Conservation (phyloP, 345 rosid species). For the Linum trigynum region DNA sequence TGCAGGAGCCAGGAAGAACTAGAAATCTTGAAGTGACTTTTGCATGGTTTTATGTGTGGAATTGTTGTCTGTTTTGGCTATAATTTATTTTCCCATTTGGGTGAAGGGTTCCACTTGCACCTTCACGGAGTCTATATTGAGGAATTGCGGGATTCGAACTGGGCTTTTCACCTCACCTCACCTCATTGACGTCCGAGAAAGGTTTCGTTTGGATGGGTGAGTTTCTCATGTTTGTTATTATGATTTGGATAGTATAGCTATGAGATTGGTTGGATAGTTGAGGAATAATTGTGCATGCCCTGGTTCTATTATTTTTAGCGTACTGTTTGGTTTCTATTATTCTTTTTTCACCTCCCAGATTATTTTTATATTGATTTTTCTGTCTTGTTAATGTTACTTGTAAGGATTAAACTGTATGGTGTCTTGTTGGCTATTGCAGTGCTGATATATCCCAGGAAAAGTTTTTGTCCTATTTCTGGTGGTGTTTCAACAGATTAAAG, state of each 20-base stretch:
- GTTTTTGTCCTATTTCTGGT: conserved; percentile 89
- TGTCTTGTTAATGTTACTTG: background rate
- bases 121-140: conserved; percentile 75
- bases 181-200: conserved; percentile 81
- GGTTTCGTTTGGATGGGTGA: conserved; percentile 86
- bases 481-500: conserved; percentile 87
- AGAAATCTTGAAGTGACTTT: too few relatives aligned
- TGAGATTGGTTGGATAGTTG: too few relatives aligned
- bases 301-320: background rate
- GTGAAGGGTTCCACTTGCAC: conserved; percentile 85
- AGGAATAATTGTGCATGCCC: background rate
- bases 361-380: background rate
- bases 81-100: conserved; percentile 11
- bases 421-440: conserved; percentile 40
- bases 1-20: too few relatives aligned
- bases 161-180: conserved; percentile 97
- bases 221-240: conserved; percentile 12
- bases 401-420: background rate
- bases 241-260: background rate
- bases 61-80: background rate
- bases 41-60: background rate
- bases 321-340: conserved; percentile 1
- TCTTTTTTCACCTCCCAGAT: background rate
- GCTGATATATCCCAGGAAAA: conserved; percentile 73
- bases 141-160: conserved; percentile 69